Base-by-base conservation (phyloP, 1,284 basidiomycete genomes). In the Tylopilus sp. region DNA sequence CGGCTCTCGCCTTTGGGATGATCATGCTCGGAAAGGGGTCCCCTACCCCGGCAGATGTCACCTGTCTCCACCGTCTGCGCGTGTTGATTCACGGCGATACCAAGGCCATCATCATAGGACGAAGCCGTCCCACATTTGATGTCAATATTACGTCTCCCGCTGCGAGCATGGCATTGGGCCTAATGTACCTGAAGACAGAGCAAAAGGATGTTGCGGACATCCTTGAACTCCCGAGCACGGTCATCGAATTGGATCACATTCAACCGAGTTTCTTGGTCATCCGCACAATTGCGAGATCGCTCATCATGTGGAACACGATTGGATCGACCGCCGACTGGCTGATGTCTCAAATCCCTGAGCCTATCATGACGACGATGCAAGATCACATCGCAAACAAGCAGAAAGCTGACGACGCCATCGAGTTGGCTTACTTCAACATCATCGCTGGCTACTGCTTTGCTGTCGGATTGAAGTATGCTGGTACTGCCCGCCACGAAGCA, bases 1-100 rank as follows among this genome's bases (percentile, higher is more conserved):
- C 93, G 1, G 91, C 89, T 4, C 78, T 97, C 37, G 85, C 90
- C 0, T 97, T 97, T 61, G 97, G 97, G 0, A 88, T 97, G 78
- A 89, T 97, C 66, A 95, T 97, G 86, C 79, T 99, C 6, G 94
- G 92, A 7, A 87, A 85, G 57, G 93, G 93, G 0, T 80, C 84
- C 0, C 73, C 78, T 5, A 81, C 84, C 42, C 87, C 87, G 2
- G 89, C 89, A 2, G 92, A 95, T 58, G 70, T 84, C 51, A 73
- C 75, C 13, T 74, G 91, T 51, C 69, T 93, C 15, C 74, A 79
- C 21, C 78, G 84, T 15, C 68, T 95, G 31, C 81, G 79, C 28
- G 67, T 80, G 15, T 77, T 91, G 30, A 80, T 94, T 42, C 84
- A 89, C 48, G 90, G 91, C 13, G 83, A 89, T 60, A 67, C 73